Evolutionary conservation across 2,329 filamentous ascomycete species (phyloP).

Genomic region (Didymella arachidicola): DNA sequence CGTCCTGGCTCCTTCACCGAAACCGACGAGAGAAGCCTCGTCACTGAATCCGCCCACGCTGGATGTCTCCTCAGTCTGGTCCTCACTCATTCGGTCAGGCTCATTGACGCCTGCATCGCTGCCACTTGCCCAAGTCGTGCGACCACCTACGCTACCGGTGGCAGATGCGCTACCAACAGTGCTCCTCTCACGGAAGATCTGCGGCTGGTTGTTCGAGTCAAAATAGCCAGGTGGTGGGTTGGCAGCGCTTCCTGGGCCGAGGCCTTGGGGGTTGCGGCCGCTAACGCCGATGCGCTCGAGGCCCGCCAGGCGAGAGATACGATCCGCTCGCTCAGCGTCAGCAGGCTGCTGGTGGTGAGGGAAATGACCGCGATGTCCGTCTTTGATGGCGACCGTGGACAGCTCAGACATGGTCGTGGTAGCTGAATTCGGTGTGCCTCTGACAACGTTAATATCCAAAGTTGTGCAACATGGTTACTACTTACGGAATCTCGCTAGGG

Average conservation of each 20-base stretch:
- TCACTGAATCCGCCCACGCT: slow-evolving; percentile 84
- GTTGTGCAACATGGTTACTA: neutral
- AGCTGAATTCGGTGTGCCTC: slow-evolving; percentile 90
- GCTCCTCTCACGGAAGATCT: slow-evolving; percentile 76
- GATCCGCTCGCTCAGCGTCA: slow-evolving; percentile 91
- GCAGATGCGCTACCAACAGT: slow-evolving; percentile 92
- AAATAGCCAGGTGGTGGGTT: slow-evolving; percentile 71
- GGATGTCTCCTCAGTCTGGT: slow-evolving; percentile 65
- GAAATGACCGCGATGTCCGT: slow-evolving; percentile 86
- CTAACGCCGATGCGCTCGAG: slow-evolving; percentile 85
- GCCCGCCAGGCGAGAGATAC: slow-evolving; percentile 93
- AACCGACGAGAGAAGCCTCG: slow-evolving; percentile 86
- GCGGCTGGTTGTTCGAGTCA: slow-evolving; percentile 72
- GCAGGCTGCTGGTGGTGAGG: slow-evolving; percentile 72
- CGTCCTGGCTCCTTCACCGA: slow-evolving; percentile 83
- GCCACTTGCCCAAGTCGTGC: slow-evolving; percentile 72
- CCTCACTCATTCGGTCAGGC: slow-evolving; percentile 76
- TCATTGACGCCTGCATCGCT: slow-evolving; percentile 62
- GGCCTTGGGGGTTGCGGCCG: slow-evolving; percentile 60
- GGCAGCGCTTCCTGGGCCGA: slow-evolving; percentile 56
- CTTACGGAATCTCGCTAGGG: slow-evolving; percentile 88
- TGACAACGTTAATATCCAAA: slow-evolving; percentile 47
- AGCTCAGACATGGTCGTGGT: slow-evolving; percentile 91
- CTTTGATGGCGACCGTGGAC: slow-evolving; percentile 94
- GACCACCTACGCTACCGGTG: slow-evolving; percentile 77